Evolutionary conservation across 805 yeast species (phyloP).

Genomic region (Pichia scutulata): DNA sequence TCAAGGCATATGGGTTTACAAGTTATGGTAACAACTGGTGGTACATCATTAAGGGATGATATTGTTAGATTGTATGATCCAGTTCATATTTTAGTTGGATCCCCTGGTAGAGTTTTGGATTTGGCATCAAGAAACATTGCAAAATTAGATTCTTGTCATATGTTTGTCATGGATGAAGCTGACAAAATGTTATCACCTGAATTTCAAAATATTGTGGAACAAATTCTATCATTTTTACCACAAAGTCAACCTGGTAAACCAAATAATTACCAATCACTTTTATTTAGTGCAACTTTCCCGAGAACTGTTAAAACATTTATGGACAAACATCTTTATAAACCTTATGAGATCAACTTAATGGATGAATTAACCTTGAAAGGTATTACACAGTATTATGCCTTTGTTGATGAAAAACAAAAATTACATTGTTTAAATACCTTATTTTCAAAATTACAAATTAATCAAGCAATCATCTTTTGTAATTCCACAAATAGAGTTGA

Average conservation of each 20-base stretch:
- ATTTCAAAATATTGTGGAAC: slow-evolving; percentile 80
- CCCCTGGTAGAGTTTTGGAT: slow-evolving; percentile 96
- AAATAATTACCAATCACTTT: slow-evolving; percentile 66
- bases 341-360: slow-evolving; percentile 95
- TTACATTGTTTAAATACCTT: slow-evolving; percentile 92
- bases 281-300: slow-evolving; percentile 96
- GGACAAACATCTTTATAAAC: slow-evolving; percentile 83
- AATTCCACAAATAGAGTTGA: slow-evolving; percentile 96
- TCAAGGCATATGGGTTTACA: slow-evolving; percentile 90
- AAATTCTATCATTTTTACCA: slow-evolving; percentile 77
- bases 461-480: slow-evolving; percentile 95
- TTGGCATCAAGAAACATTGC: slow-evolving; percentile 84
- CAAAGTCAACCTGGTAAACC: slow-evolving; percentile 25
- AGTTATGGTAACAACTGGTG: slow-evolving; percentile 98
- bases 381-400: slow-evolving; percentile 96
- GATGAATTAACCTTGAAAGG: slow-evolving; percentile 95
- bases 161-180: slow-evolving; percentile 97
- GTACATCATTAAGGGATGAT: slow-evolving; percentile 90
- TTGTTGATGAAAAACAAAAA: slow-evolving; percentile 94
- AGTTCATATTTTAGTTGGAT: slow-evolving; percentile 91
- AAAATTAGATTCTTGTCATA: slow-evolving; percentile 75
- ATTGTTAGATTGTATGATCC: slow-evolving; percentile 87
- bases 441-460: slow-evolving; percentile 88
- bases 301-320: slow-evolving; percentile 85
- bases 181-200: slow-evolving; percentile 93